These are phyloP conservation scores for Tetracladium marchalianum DNA, from an alignment of 495 filamentous ascomycete genomes.

Conservation along the genomic window DNA sequence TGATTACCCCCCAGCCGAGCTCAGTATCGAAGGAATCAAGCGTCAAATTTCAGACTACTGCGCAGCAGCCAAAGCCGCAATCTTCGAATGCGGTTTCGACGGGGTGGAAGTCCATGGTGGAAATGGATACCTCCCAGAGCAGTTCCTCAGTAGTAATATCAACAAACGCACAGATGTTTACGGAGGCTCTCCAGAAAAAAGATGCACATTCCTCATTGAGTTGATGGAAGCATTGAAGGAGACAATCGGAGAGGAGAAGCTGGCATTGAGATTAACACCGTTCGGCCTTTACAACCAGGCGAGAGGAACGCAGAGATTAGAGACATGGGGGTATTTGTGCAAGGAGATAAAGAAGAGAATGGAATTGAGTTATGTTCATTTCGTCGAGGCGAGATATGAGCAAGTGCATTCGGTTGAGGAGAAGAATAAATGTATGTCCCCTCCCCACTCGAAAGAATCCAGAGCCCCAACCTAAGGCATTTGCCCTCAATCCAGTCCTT, in stretches of 20 bases:
- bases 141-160: constrained; percentile 41
- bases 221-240: constrained; percentile 27
- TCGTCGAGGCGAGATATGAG: constrained; percentile 45
- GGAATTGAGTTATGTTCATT: constrained; percentile 39
- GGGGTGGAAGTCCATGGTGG: constrained; percentile 47
- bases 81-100: constrained; percentile 35
- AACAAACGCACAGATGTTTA: constrained; percentile 43
- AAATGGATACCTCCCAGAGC: constrained; percentile 46
- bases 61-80: constrained; percentile 25
- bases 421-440: constrained; percentile 28
- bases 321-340: constrained; percentile 40
- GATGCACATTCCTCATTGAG: constrained; percentile 36
- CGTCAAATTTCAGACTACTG: constrained; percentile 27
- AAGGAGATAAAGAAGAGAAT: constrained; percentile 36
- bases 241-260: constrained; percentile 25
- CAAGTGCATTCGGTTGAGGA: constrained; percentile 35
- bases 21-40: constrained; percentile 36
- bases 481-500: too few species aligned
- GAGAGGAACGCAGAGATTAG: constrained; percentile 30
- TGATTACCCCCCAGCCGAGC: constrained; percentile 34
- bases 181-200: constrained; percentile 42
- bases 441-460: neutral
- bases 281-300: constrained; percentile 42
- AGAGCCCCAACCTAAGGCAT: too few species aligned
- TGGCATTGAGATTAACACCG: constrained; percentile 19